Base-by-base conservation (phyloP, 1,284 basidiomycete genomes). In the Ustilago tritici region DNA sequence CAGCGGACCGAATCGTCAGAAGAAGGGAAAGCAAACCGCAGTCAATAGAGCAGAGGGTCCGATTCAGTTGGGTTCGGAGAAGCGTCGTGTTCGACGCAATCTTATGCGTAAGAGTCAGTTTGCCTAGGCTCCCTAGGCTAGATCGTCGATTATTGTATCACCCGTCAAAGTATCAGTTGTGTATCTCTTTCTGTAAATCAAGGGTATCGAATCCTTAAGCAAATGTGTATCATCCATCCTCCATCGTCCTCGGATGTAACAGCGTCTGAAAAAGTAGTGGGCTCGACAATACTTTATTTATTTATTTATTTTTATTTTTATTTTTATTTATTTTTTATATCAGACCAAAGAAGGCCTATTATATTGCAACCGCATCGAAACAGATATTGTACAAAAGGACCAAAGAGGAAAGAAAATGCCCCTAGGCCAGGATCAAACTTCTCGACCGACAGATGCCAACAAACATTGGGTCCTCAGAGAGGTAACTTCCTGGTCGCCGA, bases 81-180 rank as follows among this genome's bases (percentile, higher is more conserved):
- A 89, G 80, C 89, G 92, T 80, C 88, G 91, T 53, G 91, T 94
- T 55, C 89, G 95, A 84, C 89, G 94, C 84, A 97, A 97, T 88
- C 86, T 98, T 82, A 95, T 95, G 93, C 89, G 95, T 28, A 73
- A 67, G 54, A 69, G 67, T 54, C 75, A 78, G 32, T 71, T 70
- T 36, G 68, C 54, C 15, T 76, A 41, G 70, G 34, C 14, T 8
- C 9, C 4, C n/a, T 38, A 35, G 50, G 32, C 23, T 4, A n/a
- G 23, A n/a, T 36, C n/a, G 38, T 14, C 36, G 36, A 38, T 38
- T 32, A 34, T 40, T 47, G 28, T 32, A 41, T 66, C 36, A 8
- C 32, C 17, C 34, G 8, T 9, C 52, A 14, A 34, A 40, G 38
- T 40, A 40, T 11, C 3, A 28, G 23, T 28, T 28, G 23, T 28